phyloP scores from a whole-genome alignment of 2,329 filamentous ascomycete species.

The Aspergillus bombycis region DNA sequence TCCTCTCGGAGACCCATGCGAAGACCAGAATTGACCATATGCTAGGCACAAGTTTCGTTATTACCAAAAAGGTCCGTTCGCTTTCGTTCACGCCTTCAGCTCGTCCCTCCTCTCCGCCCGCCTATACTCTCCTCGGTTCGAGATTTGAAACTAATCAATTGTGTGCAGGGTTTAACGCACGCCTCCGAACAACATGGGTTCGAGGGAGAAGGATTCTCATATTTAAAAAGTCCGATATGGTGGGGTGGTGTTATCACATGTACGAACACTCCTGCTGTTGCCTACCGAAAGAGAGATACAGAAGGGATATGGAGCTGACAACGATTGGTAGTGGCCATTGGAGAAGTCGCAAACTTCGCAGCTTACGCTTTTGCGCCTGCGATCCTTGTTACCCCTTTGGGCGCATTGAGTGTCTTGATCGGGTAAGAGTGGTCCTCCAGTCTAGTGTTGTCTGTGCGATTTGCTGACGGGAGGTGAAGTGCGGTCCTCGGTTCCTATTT shows the following conservation, averaged over 20 bases:
- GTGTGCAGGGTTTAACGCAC: slow-evolving; percentile 76
- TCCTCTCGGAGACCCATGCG: background rate
- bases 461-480: slow-evolving; percentile 44
- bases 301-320: slow-evolving; percentile 23
- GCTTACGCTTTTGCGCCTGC: slow-evolving; percentile 98
- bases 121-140: slow-evolving; percentile 11
- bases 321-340: slow-evolving; percentile 71
- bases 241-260: slow-evolving; percentile 92
- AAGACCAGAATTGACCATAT: slow-evolving; percentile 14
- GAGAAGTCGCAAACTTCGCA: slow-evolving; percentile 95
- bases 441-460: slow-evolving; percentile 7
- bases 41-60: slow-evolving; percentile 91
- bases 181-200: slow-evolving; percentile 91
- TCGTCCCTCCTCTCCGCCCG: slow-evolving; percentile 10
- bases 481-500: slow-evolving; percentile 95
- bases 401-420: slow-evolving; percentile 91
- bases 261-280: slow-evolving; percentile 51
- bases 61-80: slow-evolving; percentile 86
- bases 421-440: slow-evolving; percentile 52
- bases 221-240: slow-evolving; percentile 93
- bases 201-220: slow-evolving; percentile 93
- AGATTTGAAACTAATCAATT: slow-evolving; percentile 24
- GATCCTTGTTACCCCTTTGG: slow-evolving; percentile 95
- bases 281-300: background rate
- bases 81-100: slow-evolving; percentile 6